Evolutionary conservation across 805 yeast species (phyloP), one percentile per base, ranked within the genome.

Genomic region (Kluyveromyces siamensis): DNA sequence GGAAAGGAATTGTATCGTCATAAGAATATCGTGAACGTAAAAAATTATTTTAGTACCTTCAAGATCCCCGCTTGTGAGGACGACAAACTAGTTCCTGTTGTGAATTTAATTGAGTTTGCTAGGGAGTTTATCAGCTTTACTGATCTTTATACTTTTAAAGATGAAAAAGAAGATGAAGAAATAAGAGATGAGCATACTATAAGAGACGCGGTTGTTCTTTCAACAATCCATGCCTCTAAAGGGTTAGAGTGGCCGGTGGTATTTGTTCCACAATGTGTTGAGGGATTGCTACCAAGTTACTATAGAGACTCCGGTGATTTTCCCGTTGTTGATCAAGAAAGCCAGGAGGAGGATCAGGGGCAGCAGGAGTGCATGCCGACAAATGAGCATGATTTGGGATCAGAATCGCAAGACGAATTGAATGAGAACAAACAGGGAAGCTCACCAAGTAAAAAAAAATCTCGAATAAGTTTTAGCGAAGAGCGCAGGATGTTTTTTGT

Each of bases 161-260:
- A 58, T 2, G 49, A 44, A 44, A 44, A 25, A 27, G 53, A 50
- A 10, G 48, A 50, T 14, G 14, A 30, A 30, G 45, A 43, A 10
- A 27, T 19, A 16, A 30, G 36, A 19, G 45, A 43, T 19, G 45
- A 43, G n/a, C 38, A 43, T 33, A 11, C 2, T 11, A 19, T 25
- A 8, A 30, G 25, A 36, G 45, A 43, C 33, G 45, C 45, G 4
- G 73, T 80, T 1, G 66, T 76, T 0, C 66, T 91, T 0, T 84
- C 95, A 0, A 93, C 98, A 0, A 84, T 91, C 11, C 99, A 91
- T 62, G 87, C 89, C 0, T 81, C 97, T 1, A 91, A 91, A 62
- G 99, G 99, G 1, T 71, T 90, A 2, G 99, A 91, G 62, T 91
- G 98, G 97, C 91, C 96, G 0, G 79, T 87, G 13, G 97, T 91